Conservation (phyloP, 192 early-diverging fungal genomes). For the Coemansia sp. region DNA sequence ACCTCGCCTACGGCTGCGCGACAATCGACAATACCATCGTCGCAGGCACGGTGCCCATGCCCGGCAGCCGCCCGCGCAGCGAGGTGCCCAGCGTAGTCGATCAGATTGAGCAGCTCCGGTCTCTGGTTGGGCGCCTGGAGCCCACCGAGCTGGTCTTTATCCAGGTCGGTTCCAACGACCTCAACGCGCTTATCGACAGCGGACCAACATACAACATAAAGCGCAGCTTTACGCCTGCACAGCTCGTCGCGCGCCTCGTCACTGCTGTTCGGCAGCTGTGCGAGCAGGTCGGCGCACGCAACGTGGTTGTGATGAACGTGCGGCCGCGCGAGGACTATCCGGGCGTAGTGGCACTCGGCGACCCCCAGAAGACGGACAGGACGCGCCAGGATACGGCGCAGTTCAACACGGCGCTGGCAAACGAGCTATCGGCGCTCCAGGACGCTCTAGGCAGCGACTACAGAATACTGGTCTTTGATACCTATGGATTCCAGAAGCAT, state of each 20-base stretch:
- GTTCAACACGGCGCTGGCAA: constrained; percentile 17
- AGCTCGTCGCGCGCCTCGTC: constrained; percentile 17
- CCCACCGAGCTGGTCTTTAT: constrained; percentile 34
- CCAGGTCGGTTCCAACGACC: constrained; percentile 40
- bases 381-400: constrained; percentile 7
- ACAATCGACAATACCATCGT: constrained; percentile 40
- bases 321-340: constrained; percentile 40
- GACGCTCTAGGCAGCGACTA: constrained; percentile 7
- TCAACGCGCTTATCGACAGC: constrained; percentile 27
- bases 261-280: constrained; percentile 13
- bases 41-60: constrained; percentile 33
- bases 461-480: constrained; percentile 26
- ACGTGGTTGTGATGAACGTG: constrained; percentile 38
- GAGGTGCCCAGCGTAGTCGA: constrained; percentile 28
- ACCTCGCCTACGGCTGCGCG: constrained; percentile 34
- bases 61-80: constrained; percentile 4
- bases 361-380: background rate
- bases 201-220: constrained; percentile 11
- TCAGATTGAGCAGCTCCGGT: constrained; percentile 10
- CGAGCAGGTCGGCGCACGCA: constrained; percentile 5
- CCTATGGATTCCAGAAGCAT: constrained; percentile 22
- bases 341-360: constrained; percentile 14
- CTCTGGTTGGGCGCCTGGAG: constrained; percentile 1
- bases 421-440: constrained; percentile 14
- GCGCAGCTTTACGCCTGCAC: constrained; percentile 10